A percentile compares a stretch with the other conserved stretches of the same genome.
These are phyloP conservation scores for Auricularia heimuer DNA, from an alignment of 768 basidiomycete species.

Conservation along the genomic window DNA sequence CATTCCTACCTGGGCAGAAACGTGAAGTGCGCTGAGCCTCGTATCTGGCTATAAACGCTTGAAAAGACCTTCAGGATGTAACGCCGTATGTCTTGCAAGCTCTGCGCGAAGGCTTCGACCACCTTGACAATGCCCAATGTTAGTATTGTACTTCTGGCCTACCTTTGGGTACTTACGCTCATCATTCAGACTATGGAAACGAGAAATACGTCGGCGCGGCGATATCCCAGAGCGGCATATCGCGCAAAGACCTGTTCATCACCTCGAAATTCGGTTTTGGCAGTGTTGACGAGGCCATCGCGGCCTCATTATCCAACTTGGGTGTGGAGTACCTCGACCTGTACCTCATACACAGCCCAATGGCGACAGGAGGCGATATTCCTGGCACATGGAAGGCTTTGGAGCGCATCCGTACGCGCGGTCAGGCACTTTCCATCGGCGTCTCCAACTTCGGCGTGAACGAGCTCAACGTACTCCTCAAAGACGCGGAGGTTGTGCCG, in stretches of 20 bases:
- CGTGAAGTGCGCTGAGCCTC: not conserved
- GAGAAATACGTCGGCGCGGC: constrained; percentile 47
- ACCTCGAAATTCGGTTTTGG: constrained; percentile 72
- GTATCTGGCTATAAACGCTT: not conserved
- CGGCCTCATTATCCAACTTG: constrained; percentile 50
- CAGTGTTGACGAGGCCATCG: constrained; percentile 55
- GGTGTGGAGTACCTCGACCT: constrained; percentile 57
- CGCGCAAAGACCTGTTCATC: constrained; percentile 47
- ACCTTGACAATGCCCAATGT: not conserved
- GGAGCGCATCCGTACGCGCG: constrained; percentile 32
- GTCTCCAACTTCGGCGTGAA: constrained; percentile 66
- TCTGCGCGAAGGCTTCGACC: not conserved
- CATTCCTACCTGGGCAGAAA: not conserved
- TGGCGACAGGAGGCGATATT: constrained; percentile 46
- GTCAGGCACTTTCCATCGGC: constrained; percentile 39
- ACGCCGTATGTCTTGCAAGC: not conserved
- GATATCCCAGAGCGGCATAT: constrained; percentile 45
- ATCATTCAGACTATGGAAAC: constrained; percentile 44
- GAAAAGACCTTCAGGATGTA: not conserved
- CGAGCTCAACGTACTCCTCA: constrained; percentile 60
- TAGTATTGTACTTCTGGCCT: not conserved
- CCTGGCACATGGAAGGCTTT: constrained; percentile 54
- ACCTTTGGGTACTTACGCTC: not conserved
- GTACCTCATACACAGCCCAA: constrained; percentile 58
- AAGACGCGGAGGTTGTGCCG: constrained; percentile 55